Percentiles rank a stretch among this genome's conserved stretches.
These are phyloP conservation scores for Panicum virgatum DNA, from an alignment of 202 grass and related monocot genomes.

Conservation along the genomic window DNA sequence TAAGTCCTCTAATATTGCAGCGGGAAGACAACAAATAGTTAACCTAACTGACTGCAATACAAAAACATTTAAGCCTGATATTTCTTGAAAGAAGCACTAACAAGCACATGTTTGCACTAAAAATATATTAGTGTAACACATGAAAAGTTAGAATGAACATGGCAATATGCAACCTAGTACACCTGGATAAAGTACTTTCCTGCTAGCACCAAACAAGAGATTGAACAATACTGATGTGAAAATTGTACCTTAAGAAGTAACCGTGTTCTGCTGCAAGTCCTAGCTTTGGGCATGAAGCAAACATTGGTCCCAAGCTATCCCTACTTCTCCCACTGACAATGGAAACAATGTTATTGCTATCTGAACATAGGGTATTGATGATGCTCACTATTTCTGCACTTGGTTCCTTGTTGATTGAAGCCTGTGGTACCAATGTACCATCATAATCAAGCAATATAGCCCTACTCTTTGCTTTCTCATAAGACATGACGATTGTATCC, in stretches of 20 bases:
- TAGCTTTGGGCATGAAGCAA: slow-evolving; percentile 65
- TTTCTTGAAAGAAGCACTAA: background rate
- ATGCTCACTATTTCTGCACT: slow-evolving; percentile 63
- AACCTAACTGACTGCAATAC: background rate
- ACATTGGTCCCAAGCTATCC: slow-evolving; percentile 56
- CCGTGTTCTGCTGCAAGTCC: slow-evolving; percentile 92
- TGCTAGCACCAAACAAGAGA: slow-evolving; percentile 3
- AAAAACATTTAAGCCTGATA: background rate
- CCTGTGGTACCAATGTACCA: slow-evolving; percentile 78
- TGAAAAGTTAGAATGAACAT: background rate
- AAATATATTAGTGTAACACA: background rate
- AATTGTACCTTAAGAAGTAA: slow-evolving; percentile 80
- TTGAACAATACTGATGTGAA: background rate
- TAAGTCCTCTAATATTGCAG: background rate
- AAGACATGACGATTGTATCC: slow-evolving; percentile 67
- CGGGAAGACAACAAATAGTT: background rate
- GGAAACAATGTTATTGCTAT: slow-evolving; percentile 74
- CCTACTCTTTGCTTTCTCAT: slow-evolving; percentile 63
- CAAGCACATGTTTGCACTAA: background rate
- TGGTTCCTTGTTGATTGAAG: slow-evolving; percentile 61
- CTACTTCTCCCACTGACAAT: slow-evolving; percentile 85
- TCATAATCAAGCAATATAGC: slow-evolving; percentile 94
- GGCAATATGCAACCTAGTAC: background rate
- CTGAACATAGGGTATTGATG: slow-evolving; percentile 64
- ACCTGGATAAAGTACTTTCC: background rate